These are phyloP conservation scores for Crucihimalaya himalaica DNA, from an alignment of 345 rosid species.

Conservation along the genomic window DNA sequence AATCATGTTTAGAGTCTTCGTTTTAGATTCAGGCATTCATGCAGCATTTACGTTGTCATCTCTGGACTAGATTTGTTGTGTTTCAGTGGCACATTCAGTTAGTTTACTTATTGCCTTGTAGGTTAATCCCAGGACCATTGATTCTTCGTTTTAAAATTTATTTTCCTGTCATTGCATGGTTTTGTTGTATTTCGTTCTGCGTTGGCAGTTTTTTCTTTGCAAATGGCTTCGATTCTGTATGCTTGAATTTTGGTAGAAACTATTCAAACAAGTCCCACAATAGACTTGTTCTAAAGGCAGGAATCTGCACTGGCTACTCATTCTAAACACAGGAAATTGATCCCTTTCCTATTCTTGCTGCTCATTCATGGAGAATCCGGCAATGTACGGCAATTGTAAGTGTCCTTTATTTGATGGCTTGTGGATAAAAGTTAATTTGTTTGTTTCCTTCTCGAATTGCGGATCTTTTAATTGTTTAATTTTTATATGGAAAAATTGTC, in stretches of 20 bases:
- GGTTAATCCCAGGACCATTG: background rate
- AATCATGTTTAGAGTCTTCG: background rate
- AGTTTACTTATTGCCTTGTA: constrained; percentile 9
- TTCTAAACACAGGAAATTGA: background rate
- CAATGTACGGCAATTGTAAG: constrained; percentile 13
- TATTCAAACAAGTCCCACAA: background rate
- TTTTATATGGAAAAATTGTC: constrained; percentile 1
- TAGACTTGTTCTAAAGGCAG: constrained; percentile 7
- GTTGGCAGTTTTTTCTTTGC: constrained; percentile 17
- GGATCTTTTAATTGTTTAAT: background rate
- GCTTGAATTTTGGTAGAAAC: constrained; percentile 4
- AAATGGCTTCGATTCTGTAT: background rate
- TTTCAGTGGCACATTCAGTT: background rate
- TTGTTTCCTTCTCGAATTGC: background rate
- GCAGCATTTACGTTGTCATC: background rate
- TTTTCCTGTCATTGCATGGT: constrained; percentile 12
- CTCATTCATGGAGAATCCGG: background rate
- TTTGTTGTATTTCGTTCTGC: constrained; percentile 24
- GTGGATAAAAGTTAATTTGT: background rate
- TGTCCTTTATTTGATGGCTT: background rate
- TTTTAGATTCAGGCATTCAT: background rate
- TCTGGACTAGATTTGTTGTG: constrained; percentile 13
- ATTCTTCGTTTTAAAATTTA: background rate
- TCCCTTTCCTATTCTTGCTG: background rate
- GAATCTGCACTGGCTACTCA: background rate